Evolutionary conservation across 371 early-diverging fungal genomes (phyloP).

Genomic region (Synchytrium microbalum): DNA sequence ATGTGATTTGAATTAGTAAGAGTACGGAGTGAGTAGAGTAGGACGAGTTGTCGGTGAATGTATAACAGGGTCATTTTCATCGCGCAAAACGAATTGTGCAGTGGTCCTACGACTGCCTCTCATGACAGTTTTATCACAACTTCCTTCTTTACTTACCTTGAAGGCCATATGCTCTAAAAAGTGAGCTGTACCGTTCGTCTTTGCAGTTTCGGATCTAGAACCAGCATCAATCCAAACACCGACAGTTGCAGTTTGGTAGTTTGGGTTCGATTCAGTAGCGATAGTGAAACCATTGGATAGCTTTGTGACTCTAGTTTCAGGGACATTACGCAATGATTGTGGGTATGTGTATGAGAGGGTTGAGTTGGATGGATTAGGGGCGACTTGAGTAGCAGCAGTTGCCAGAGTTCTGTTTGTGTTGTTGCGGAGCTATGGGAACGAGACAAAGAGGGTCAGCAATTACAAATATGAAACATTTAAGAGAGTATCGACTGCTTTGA

Average conservation of each 20-base stretch:
- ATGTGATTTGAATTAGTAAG: constrained; percentile 2
- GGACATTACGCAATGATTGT: constrained; percentile 37
- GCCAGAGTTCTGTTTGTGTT: neutral
- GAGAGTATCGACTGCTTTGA: too few relatives aligned
- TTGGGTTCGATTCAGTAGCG: constrained; percentile 89
- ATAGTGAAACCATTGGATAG: constrained; percentile 91
- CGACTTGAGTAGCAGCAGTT: neutral
- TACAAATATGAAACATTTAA: too few relatives aligned
- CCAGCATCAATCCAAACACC: constrained; percentile 98
- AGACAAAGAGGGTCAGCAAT: too few relatives aligned
- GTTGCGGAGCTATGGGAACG: neutral
- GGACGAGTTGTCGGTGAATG: too few relatives aligned
- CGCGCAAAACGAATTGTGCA: too few relatives aligned
- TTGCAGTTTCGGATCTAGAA: constrained; percentile 78
- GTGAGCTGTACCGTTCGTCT: constrained; percentile 94
- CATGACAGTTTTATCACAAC: neutral
- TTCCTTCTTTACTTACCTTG: constrained; percentile 57
- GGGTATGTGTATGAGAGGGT: constrained; percentile 32
- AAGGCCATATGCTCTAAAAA: constrained; percentile 98
- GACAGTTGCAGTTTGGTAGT: constrained; percentile 91
- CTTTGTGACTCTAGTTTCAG: constrained; percentile 67
- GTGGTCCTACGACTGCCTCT: neutral
- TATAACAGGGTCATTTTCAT: neutral
- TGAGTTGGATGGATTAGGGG: constrained; percentile 18
- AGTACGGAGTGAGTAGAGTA: too few relatives aligned